Conservation (phyloP, 192 early-diverging fungal genomes). For the Coemansia sp. region DNA sequence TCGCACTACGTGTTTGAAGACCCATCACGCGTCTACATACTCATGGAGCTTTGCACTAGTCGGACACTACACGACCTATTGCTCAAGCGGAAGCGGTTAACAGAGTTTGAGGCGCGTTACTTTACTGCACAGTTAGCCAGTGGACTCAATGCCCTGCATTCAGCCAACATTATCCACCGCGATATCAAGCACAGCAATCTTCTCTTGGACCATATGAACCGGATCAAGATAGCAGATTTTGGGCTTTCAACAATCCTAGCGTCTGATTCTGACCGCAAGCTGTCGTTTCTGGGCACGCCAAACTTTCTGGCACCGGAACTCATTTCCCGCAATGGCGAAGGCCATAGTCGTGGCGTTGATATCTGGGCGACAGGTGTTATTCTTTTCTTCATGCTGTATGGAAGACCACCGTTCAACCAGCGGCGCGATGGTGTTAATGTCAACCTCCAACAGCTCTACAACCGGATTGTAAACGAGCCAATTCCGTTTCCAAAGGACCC, state of each 20-base stretch:
- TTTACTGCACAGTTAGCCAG: constrained; percentile 80
- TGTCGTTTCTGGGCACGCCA: constrained; percentile 95
- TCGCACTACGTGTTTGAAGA: constrained; percentile 90
- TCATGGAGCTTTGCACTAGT: constrained; percentile 91
- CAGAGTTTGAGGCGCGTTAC: constrained; percentile 87
- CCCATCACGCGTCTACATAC: constrained; percentile 77
- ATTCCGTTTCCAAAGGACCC: constrained; percentile 69
- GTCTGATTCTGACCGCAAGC: constrained; percentile 83
- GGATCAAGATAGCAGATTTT: constrained; percentile 94
- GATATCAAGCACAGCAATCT: constrained; percentile 97
- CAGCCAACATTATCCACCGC: constrained; percentile 79
- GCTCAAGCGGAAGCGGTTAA: constrained; percentile 71
- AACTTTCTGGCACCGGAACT: constrained; percentile 98
- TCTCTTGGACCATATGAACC: constrained; percentile 77
- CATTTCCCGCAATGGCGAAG: constrained; percentile 70
- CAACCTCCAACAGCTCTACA: constrained; percentile 44
- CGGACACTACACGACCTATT: constrained; percentile 84
- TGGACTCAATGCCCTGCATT: constrained; percentile 82
- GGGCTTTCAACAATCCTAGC: constrained; percentile 84
- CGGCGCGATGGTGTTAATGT: constrained; percentile 15
- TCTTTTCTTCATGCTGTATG: constrained; percentile 88
- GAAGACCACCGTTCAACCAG: constrained; percentile 78
- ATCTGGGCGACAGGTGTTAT: constrained; percentile 93
- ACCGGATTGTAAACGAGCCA: constrained; percentile 33
- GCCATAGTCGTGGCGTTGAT: constrained; percentile 93